phyloP scores from a whole-genome alignment of 2,329 filamentous ascomycete genomes.

The Colletotrichum brevisporum region DNA sequence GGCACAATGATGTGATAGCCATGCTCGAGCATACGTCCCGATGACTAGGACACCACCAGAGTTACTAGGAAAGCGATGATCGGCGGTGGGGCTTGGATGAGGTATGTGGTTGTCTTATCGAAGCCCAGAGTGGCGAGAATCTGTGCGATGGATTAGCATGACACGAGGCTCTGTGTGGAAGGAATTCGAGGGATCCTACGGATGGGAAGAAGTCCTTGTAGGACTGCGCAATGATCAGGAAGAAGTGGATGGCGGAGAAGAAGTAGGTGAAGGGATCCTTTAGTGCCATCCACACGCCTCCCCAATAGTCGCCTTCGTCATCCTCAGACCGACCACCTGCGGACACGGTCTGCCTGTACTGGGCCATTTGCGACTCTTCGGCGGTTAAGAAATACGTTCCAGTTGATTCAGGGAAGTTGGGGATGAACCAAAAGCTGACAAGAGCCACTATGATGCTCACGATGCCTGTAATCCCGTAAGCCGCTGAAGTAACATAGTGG shows the following conservation, averaged over 20 bases:
- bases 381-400: constrained; percentile 50
- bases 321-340: constrained; percentile 53
- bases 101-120: constrained; percentile 50
- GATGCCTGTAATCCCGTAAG: constrained; percentile 42
- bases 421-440: constrained; percentile 52
- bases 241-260: constrained; percentile 56
- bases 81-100: constrained; percentile 58
- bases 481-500: background rate
- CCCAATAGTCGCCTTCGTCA: constrained; percentile 56
- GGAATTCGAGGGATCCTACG: constrained; percentile 29
- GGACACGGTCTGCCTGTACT: constrained; percentile 52
- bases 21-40: constrained; percentile 53
- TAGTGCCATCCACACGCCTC: constrained; percentile 51
- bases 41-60: constrained; percentile 54
- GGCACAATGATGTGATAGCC: constrained; percentile 58
- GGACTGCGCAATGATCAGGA: constrained; percentile 58
- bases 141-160: constrained; percentile 31
- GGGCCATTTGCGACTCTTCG: constrained; percentile 56
- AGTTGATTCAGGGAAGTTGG: constrained; percentile 54
- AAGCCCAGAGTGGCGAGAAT: constrained; percentile 50
- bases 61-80: constrained; percentile 58
- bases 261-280: constrained; percentile 55
- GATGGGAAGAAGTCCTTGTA: constrained; percentile 62
- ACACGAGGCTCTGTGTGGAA: background rate
- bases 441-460: constrained; percentile 51